These are phyloP conservation scores for Aureobasidium subglaciale DNA, from an alignment of 2,329 filamentous ascomycete genomes.

Conservation along the genomic window DNA sequence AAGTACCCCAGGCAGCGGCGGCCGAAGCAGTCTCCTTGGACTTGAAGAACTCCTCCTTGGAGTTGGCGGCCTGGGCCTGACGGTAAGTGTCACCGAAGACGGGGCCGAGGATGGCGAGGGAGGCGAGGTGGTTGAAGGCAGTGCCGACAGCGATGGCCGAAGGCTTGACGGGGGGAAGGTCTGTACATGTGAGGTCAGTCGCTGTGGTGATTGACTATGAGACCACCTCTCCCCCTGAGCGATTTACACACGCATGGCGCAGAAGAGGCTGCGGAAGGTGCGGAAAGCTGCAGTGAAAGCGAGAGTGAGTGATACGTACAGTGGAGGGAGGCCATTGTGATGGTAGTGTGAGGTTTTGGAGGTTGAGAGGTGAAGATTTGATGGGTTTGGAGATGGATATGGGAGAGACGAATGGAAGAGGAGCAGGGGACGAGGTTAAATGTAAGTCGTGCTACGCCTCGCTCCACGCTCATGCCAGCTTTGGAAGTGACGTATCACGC, in stretches of 20 bases:
- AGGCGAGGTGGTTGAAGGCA: constrained; percentile 87
- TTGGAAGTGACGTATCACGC: not conserved
- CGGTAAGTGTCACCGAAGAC: constrained; percentile 94
- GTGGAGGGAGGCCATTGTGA: constrained; percentile 50
- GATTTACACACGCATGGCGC: not conserved
- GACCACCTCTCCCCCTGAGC: not conserved
- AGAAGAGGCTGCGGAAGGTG: not conserved
- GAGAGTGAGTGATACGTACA: constrained; percentile 39
- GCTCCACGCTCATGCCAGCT: constrained; percentile 12
- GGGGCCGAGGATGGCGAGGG: constrained; percentile 78
- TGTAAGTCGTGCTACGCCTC: constrained; percentile 11
- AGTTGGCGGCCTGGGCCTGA: constrained; percentile 83
- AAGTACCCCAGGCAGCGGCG: constrained; percentile 83
- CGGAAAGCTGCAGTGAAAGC: not conserved
- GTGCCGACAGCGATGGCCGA: constrained; percentile 96
- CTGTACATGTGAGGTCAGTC: constrained; percentile 30
- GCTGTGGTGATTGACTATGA: not conserved
- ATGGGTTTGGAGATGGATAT: constrained; percentile 13
- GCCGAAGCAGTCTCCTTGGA: constrained; percentile 87
- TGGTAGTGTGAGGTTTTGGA: constrained; percentile 18
- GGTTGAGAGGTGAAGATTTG: not conserved
- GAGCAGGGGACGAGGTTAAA: constrained; percentile 15
- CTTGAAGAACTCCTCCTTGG: constrained; percentile 91
- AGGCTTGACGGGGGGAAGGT: constrained; percentile 84
- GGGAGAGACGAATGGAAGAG: constrained; percentile 8